phyloP scores from a whole-genome alignment of 768 basidiomycete species.

The Rhodosporidiobolus odoratus region DNA sequence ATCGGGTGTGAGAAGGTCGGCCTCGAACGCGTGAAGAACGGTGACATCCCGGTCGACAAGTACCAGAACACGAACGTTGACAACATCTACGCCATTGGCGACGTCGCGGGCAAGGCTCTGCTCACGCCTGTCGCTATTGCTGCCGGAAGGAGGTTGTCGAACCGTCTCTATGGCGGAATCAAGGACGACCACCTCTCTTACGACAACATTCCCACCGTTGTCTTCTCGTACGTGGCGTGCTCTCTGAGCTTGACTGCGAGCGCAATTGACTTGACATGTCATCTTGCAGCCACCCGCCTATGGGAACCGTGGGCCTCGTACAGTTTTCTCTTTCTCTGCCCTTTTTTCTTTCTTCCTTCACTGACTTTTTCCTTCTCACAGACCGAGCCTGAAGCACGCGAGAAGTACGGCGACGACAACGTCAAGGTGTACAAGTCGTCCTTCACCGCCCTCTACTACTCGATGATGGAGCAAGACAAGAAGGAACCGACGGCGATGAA shows the following conservation, averaged over 20 bases:
- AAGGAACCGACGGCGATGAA: constrained; percentile 96
- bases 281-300: constrained; percentile 72
- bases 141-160: constrained; percentile 80
- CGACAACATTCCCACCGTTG: constrained; percentile 85
- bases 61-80: constrained; percentile 75
- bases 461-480: constrained; percentile 74
- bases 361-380: neutral
- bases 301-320: constrained; percentile 81
- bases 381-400: constrained; percentile 81
- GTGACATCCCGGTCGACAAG: constrained; percentile 84
- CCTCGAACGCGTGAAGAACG: constrained; percentile 67
- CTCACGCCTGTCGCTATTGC: constrained; percentile 97
- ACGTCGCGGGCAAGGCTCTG: constrained; percentile 84
- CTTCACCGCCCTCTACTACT: constrained; percentile 66
- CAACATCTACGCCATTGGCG: constrained; percentile 76
- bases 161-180: constrained; percentile 81
- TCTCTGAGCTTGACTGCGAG: neutral
- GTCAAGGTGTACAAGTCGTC: constrained; percentile 79
- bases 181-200: constrained; percentile 72
- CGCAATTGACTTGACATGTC: neutral
- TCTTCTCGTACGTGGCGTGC: constrained; percentile 71
- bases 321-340: neutral
- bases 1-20: constrained; percentile 73
- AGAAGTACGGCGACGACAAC: constrained; percentile 73
- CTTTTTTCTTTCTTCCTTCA: neutral